These are phyloP conservation scores for Colletotrichum australisinense DNA, from an alignment of 2,329 filamentous ascomycete species.

Conservation along the genomic window DNA sequence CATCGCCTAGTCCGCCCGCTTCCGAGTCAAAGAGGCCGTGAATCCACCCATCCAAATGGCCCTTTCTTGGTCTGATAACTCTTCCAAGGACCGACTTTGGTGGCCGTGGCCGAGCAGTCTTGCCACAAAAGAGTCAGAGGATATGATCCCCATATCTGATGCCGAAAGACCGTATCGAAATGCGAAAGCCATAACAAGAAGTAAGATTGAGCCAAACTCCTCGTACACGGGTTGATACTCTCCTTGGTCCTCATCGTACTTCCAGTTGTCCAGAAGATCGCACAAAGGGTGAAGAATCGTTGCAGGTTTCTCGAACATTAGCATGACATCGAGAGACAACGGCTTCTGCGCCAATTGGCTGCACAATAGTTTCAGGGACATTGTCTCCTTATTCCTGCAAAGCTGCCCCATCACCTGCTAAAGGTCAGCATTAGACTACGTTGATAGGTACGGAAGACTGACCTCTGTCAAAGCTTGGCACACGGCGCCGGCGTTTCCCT, in stretches of 20 bases:
- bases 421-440: slow-evolving; percentile 11
- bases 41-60: slow-evolving; percentile 79
- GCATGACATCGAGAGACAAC: slow-evolving; percentile 77
- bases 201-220: slow-evolving; percentile 82
- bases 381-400: slow-evolving; percentile 80
- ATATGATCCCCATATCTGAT: slow-evolving; percentile 71
- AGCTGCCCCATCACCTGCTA: slow-evolving; percentile 73
- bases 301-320: slow-evolving; percentile 78
- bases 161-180: slow-evolving; percentile 77
- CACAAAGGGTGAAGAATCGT: slow-evolving; percentile 80
- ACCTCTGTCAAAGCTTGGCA: slow-evolving; percentile 82
- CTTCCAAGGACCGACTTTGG: slow-evolving; percentile 65
- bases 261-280: slow-evolving; percentile 81
- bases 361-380: slow-evolving; percentile 81
- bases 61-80: slow-evolving; percentile 73
- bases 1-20: slow-evolving; percentile 78
- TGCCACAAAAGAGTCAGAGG: slow-evolving; percentile 74
- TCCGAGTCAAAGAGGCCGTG: slow-evolving; percentile 82
- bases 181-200: slow-evolving; percentile 80
- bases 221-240: slow-evolving; percentile 90
- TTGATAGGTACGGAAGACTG: background rate
- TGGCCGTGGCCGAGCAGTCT: slow-evolving; percentile 72
- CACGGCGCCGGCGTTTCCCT: slow-evolving; percentile 90
- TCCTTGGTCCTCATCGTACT: slow-evolving; percentile 84
- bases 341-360: slow-evolving; percentile 79